These are phyloP conservation scores for Mortierella sp. DNA, from an alignment of 371 early-diverging fungal genomes.

Conservation along the genomic window DNA sequence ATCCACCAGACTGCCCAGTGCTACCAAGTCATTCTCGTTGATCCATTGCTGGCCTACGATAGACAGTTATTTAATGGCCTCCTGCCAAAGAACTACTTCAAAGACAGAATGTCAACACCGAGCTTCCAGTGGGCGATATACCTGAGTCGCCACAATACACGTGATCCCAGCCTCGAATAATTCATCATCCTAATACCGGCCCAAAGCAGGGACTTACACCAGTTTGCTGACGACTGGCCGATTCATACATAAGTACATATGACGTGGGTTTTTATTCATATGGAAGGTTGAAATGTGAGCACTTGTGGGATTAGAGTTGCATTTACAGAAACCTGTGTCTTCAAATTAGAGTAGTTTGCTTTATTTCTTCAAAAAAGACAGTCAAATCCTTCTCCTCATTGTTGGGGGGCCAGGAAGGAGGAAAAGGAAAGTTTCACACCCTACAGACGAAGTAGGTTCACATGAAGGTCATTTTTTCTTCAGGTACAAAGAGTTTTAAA, in stretches of 20 bases:
- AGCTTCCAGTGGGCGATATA: conserved; percentile 58
- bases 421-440: too few relatives aligned
- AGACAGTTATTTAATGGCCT: conserved; percentile 57
- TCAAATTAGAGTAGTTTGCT: not conserved
- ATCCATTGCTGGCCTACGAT: conserved; percentile 59
- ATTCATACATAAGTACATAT: conserved; percentile 15
- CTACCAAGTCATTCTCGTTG: conserved; percentile 53
- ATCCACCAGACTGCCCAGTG: conserved; percentile 59
- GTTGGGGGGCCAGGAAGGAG: too few relatives aligned
- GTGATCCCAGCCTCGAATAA: conserved; percentile 44
- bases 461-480: too few relatives aligned
- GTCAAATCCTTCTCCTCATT: not conserved
- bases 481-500: too few relatives aligned
- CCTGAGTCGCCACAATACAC: conserved; percentile 53
- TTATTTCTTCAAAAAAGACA: not conserved
- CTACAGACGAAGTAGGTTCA: too few relatives aligned
- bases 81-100: conserved; percentile 45
- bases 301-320: not conserved
- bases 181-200: conserved; percentile 58
- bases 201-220: conserved; percentile 57
- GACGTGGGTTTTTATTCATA: not conserved
- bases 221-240: conserved; percentile 52
- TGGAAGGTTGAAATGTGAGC: not conserved
- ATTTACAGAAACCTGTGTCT: not conserved
- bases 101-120: conserved; percentile 59